phyloP scores from a whole-genome alignment of 345 rosid species.

The Sisymbrium irio region DNA sequence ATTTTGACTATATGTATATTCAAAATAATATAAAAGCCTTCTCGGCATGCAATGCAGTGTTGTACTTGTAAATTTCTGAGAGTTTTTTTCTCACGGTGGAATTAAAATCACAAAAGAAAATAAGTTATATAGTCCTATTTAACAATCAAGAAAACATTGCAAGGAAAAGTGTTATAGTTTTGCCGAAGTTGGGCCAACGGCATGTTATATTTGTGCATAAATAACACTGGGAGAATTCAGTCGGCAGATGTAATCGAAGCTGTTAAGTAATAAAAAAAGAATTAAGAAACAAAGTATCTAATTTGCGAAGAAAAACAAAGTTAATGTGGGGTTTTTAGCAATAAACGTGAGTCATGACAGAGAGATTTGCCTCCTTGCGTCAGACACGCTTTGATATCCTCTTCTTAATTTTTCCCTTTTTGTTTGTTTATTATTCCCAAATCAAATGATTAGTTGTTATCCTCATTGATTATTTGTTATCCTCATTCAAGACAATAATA shows the following conservation, averaged over 20 bases:
- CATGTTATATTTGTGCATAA: background rate
- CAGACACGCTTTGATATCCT: conserved; percentile 35
- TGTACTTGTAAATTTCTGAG: no score
- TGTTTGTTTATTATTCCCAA: conserved; percentile 21
- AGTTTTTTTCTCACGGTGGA: no score
- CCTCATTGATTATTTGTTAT: conserved; percentile 21
- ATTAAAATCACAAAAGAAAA: no score
- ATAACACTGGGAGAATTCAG: background rate
- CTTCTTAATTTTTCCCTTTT: conserved; percentile 9
- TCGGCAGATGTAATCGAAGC: background rate
- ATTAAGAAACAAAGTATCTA: conserved; percentile 9
- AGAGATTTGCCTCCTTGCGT: conserved; percentile 35
- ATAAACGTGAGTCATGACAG: conserved; percentile 33
- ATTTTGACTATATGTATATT: no score
- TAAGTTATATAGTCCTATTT: no score
- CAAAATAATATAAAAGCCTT: no score
- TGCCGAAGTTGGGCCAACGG: background rate
- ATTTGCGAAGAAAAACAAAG: conserved; percentile 2
- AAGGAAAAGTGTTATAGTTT: background rate
- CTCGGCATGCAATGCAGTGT: no score
- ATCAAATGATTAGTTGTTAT: conserved; percentile 35
- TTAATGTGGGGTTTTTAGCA: conserved; percentile 12
- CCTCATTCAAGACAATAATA: conserved; percentile 16
- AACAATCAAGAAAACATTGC: background rate
- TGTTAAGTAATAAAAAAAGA: background rate